Evolutionary conservation across 768 basidiomycete species (phyloP).

Genomic region (Mycena polygramma): DNA sequence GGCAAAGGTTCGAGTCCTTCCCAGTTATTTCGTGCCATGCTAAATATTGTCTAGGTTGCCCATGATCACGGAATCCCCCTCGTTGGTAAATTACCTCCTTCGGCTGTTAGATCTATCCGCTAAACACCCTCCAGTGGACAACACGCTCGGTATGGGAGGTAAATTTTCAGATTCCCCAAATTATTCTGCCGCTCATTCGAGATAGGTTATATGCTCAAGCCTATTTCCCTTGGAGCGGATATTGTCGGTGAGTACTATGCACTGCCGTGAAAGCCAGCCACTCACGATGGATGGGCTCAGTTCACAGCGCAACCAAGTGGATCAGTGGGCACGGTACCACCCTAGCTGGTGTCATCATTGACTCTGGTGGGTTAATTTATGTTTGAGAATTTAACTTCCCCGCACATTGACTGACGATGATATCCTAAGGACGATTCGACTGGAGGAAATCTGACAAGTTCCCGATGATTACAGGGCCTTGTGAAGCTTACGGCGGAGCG

Average conservation of each 20-base stretch:
- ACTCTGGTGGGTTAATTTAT: conserved; percentile 53
- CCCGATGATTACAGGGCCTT: conserved; percentile 67
- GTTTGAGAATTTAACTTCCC: too few relatives aligned
- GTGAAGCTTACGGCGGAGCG: conserved; percentile 70
- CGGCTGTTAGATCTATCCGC: too few relatives aligned
- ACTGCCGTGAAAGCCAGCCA: conserved; percentile 49
- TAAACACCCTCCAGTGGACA: conserved; percentile 56
- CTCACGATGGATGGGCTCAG: neutral
- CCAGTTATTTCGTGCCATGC: neutral
- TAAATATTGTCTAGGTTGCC: conserved; percentile 58
- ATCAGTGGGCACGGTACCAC: conserved; percentile 67
- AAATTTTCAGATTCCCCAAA: too few relatives aligned
- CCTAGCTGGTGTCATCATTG: conserved; percentile 72
- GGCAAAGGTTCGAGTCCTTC: conserved; percentile 56
- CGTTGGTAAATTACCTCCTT: conserved; percentile 42
- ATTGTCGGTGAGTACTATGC: conserved; percentile 82
- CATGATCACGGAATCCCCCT: conserved; percentile 71
- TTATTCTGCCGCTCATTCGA: too few relatives aligned
- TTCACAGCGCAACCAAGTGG: conserved; percentile 33
- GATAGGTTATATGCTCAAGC: conserved; percentile 71
- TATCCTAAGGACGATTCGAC: conserved; percentile 62
- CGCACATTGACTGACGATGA: too few relatives aligned
- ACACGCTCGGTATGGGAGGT: conserved; percentile 71
- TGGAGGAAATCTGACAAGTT: conserved; percentile 63
- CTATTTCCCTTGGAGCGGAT: conserved; percentile 83